Base-by-base conservation (phyloP, 345 rosid genomes). In the Dovyalis caffra region DNA sequence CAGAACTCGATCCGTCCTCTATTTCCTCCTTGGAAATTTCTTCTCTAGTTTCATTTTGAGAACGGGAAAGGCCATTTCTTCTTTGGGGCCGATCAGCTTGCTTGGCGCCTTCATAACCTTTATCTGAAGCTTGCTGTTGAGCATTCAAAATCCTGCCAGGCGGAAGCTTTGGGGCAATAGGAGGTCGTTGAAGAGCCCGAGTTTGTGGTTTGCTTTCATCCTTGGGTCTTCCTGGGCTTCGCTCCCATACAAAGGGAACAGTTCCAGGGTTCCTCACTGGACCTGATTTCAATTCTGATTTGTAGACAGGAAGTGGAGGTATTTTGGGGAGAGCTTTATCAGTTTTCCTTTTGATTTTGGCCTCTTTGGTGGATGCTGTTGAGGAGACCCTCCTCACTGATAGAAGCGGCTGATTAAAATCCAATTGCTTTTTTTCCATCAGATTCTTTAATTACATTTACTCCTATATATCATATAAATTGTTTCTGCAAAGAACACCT, bases 241-340 rank as follows among this genome's bases (percentile, higher is more conserved):
- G 86, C 75, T 95, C 99, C 99, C 99, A 95, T 56, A 88, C 76
- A 71, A 95, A 95, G 57, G 97, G 99, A 71, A 95, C 97, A 4
- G 89, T 87, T 78, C 97, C 99, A 1, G 99, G 92, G 64, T 85
- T 86, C 64, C 95, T 84, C 2, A 95, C 71, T 2, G 99, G 99
- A 69, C 95, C 97, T n/a, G 97, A 92, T 72, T 88, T 95, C 69
- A 92, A 68, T 71, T 92, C 99, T 60, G 97, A 89, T 70, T 82
- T 90, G 86, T 90, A 92, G 33, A 68, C 64, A 3, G 96, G 96
- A 35, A 86, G 91, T 70, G 86, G 84, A 57, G 91, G 85, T 49
- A 81, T 29, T 69, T 76, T 83, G 77, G 81, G 80, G 26, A 65
- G 57, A 77, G 85, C 74, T 76, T 72, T 81, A 58, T 74, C 77